These are phyloP conservation scores for Colletotrichum sp. DNA, from an alignment of 2,329 filamentous ascomycete species.

Conservation along the genomic window DNA sequence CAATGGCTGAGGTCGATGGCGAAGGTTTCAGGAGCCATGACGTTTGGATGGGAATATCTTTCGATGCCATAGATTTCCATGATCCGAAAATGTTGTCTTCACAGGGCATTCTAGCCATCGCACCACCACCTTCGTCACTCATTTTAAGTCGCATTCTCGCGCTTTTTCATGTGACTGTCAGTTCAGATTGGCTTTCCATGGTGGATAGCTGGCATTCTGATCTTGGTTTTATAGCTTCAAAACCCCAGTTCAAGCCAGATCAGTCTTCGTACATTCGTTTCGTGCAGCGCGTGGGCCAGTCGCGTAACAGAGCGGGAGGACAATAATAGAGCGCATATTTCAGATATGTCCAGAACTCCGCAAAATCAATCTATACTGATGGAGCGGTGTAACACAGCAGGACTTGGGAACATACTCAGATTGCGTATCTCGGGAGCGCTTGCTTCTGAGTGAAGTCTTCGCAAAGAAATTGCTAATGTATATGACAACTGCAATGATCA, in stretches of 20 bases:
- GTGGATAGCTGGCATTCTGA: background rate
- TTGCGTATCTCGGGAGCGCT: background rate
- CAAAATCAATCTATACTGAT: fast-evolving
- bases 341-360: fast-evolving
- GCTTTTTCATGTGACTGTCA: background rate
- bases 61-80: background rate
- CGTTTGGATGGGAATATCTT: background rate
- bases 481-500: background rate
- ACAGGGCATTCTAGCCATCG: background rate
- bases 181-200: background rate
- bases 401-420: background rate
- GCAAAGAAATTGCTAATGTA: background rate
- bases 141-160: background rate
- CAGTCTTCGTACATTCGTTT: background rate
- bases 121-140: background rate
- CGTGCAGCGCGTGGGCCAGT: background rate
- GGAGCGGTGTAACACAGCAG: background rate
- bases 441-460: background rate
- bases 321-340: background rate
- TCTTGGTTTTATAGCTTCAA: background rate
- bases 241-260: fast-evolving
- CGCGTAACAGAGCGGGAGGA: background rate
- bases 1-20: background rate
- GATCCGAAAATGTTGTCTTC: background rate
- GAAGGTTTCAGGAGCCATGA: background rate